Base-by-base conservation (phyloP, 1,284 basidiomycete genomes). In the Ustilago sp. region DNA sequence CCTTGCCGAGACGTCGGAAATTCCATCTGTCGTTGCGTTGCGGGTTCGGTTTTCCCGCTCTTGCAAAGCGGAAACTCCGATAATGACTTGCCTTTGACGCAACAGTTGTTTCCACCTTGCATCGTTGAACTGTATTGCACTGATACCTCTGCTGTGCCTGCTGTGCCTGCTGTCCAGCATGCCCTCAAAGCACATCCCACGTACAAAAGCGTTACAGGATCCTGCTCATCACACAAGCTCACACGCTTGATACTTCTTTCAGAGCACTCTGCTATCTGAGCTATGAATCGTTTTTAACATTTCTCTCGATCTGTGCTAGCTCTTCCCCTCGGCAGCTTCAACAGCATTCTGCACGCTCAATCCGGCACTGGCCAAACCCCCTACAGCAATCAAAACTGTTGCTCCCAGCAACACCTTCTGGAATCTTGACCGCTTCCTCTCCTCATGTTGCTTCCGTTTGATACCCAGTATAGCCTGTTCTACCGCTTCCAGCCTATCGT, bases 311-410 rank as follows among this genome's bases (percentile, higher is more conserved):
- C 15, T 63, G 53, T 11, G 61, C 58, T 57, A 65, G 15, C 13
- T 39, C 19, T 1, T 28, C 12, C 8, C 35, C 32, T 8, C 32
- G 8, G 34, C 45, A 8, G 43, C 61, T 35, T 71, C 59, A 19
- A 71, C 23, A 1, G 63, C 43, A n/a, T 53, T 60, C 17, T 71
- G 50, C 6, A 45, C 38, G 23, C 43, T 56, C 35, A 70, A 45
- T 28, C 61, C 68, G 2, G 68, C 58, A 8, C 53, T 34, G 0
- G 41, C 41, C 1, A 41, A 31, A 12, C 47, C 54, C 1, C 53
- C 62, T 1, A 53, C 54, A 1, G 63, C 68, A 34, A 53, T 64
- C 31, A 60, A 5, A 2, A 51, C 3, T 0, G 41, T 54, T 2
- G 54, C 0, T 6, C 23, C 63, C n/a, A 70, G 34, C 47, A 65